Conservation (phyloP, 2,329 filamentous ascomycete species). For the Penicillium sp. region DNA sequence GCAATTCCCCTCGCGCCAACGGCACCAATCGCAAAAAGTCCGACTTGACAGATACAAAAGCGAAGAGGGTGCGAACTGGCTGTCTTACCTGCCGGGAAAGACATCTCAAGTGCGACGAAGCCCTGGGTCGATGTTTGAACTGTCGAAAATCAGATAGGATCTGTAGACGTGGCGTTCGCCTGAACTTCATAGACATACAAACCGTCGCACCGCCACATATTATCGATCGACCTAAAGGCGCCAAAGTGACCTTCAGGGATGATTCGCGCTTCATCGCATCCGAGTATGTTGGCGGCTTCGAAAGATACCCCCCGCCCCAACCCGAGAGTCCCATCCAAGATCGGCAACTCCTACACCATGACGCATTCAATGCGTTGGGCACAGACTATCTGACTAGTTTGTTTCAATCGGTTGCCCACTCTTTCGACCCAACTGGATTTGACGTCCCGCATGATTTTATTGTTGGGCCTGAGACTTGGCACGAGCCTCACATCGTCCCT, state of each 20-base stretch:
- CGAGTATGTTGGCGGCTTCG: constrained; percentile 80
- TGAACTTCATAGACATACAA: constrained; percentile 90
- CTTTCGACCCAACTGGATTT: constrained; percentile 53
- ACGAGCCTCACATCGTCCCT: constrained; percentile 26
- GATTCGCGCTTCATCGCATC: constrained; percentile 89
- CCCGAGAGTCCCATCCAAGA: constrained; percentile 38
- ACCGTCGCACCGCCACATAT: constrained; percentile 68
- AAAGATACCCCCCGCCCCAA: constrained; percentile 68
- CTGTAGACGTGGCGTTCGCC: constrained; percentile 81
- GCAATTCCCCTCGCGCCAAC: constrained; percentile 16
- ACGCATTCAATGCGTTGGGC: constrained; percentile 35
- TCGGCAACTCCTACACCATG: constrained; percentile 20
- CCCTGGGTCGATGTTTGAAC: constrained; percentile 68
- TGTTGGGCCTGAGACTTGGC: constrained; percentile 32
- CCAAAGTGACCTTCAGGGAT: constrained; percentile 79
- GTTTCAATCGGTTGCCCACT: constrained; percentile 56
- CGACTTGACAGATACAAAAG: constrained; percentile 55
- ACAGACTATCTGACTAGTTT: constrained; percentile 48
- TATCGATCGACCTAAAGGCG: constrained; percentile 65
- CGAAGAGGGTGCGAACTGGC: constrained; percentile 86
- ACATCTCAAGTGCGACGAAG: constrained; percentile 90
- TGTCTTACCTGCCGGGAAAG: constrained; percentile 88
- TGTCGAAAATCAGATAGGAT: constrained; percentile 84
- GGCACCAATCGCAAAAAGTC: constrained; percentile 30
- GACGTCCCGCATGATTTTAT: constrained; percentile 46